Base-by-base conservation (phyloP, 2,329 filamentous ascomycete species). In the Penicillium sp. region DNA sequence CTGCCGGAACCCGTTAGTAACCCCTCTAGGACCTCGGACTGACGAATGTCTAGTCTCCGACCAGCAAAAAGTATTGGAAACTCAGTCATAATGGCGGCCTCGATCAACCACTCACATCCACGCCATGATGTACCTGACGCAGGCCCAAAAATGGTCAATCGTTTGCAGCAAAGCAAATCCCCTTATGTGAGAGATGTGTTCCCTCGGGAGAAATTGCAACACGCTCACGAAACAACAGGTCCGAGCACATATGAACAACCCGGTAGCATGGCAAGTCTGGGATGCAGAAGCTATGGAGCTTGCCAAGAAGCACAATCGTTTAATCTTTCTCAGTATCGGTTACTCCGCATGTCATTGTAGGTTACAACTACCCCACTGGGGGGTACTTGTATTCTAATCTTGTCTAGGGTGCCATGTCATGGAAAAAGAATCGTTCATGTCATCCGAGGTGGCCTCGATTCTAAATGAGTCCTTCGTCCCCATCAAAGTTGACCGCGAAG, bases 261-360 rank as follows among this genome's bases (percentile, higher is more conserved):
- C 87, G 2, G 92, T 97, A 38, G 87, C 87, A 67, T 99, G 94
- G 94, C 94, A 99, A 80, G 80, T 91, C 58, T 90, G 96, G 81
- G 88, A 88, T 64, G 82, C 88, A 23, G 87, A 92, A 68, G 86
- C 91, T 16, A 81, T 97, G 53, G 83, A 84, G 61, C 81, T 92
- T 47, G 93, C 94, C 16, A 89, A 85, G 73, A 84, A 81, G 65
- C 86, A 92, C 65, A 95, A 97, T 74, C 90, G 92, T 69, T 81
- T 96, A 57, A 87, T 99, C 58, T 97, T 97, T 71, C 80, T 97
- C 60, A 95, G 93, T 72, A 92, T 97, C 69, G 94, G 94, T 48
- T 99, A 96, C 79, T 89, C 89, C 21, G 92, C 94, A 41, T 97
- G 94, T 73, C 93, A 97, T 78, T 96, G 94, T 94, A 78, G 71